A percentile compares a stretch with the other conserved stretches of the same genome.
Conservation (phyloP, 768 basidiomycete species). For the Tubosaeta sp. region DNA sequence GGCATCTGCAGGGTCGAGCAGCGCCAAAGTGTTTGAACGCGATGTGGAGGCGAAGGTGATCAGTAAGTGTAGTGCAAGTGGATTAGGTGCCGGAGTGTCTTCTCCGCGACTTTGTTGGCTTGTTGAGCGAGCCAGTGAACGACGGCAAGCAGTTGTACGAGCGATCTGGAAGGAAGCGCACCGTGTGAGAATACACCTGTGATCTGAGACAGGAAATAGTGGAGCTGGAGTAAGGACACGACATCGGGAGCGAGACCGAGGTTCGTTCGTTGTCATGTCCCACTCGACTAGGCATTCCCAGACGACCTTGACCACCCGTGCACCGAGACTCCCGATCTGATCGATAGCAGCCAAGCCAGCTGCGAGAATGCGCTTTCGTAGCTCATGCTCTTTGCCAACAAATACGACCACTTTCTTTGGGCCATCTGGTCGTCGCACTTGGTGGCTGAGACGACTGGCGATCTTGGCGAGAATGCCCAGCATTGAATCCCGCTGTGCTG, state of each 20-base stretch:
- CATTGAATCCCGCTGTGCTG: constrained; percentile 81
- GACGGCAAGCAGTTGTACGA: constrained; percentile 53
- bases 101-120: constrained; percentile 48
- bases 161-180: constrained; percentile 44
- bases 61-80: constrained; percentile 52
- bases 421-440: constrained; percentile 1
- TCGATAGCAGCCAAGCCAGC: constrained; percentile 63
- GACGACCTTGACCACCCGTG: constrained; percentile 62
- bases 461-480: constrained; percentile 66
- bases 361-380: constrained; percentile 61
- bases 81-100: constrained; percentile 32
- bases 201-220: constrained; percentile 51
- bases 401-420: constrained; percentile 14
- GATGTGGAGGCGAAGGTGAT: constrained; percentile 57
- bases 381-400: constrained; percentile 33
- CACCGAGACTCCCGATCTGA: constrained; percentile 64
- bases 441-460: constrained; percentile 32
- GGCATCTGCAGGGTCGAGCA: constrained; percentile 56
- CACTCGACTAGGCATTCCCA: constrained; percentile 75
- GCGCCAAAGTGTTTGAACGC: constrained; percentile 55
- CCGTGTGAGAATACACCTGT: constrained; percentile 42
- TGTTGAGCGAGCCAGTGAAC: constrained; percentile 60
- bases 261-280: constrained; percentile 33
- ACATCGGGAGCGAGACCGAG: constrained; percentile 16
- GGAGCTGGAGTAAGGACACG: constrained; percentile 26